Evolutionary conservation across 164 flowering plant genomes (phyloP).

Genomic region (Macadamia integrifolia): DNA sequence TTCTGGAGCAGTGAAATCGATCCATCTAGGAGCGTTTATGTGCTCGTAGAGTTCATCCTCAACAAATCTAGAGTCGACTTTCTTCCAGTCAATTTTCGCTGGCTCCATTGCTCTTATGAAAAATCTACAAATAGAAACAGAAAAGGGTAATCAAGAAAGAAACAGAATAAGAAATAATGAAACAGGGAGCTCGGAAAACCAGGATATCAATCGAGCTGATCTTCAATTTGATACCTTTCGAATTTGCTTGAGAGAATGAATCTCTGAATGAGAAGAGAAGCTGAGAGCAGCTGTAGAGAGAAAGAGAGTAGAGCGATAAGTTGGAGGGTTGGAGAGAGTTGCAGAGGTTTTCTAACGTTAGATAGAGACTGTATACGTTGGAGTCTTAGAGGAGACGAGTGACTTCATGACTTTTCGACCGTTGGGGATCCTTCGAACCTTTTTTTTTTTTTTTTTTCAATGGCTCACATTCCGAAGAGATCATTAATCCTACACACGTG

Average conservation of each 20-base stretch:
- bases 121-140: neutral
- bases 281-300: conserved; percentile 3
- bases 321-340: neutral
- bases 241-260: neutral
- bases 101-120: conserved; percentile 55
- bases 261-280: neutral
- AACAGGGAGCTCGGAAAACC: neutral
- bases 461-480: too few relatives aligned
- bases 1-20: conserved; percentile 61
- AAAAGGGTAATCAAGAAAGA: neutral
- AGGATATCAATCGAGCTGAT: neutral
- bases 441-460: neutral
- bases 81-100: conserved; percentile 84
- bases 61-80: conserved; percentile 53
- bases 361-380: conserved; percentile 2
- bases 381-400: neutral
- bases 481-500: too few relatives aligned
- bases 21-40: conserved; percentile 84
- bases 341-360: conserved; percentile 14
- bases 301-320: conserved; percentile 1
- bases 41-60: conserved; percentile 63
- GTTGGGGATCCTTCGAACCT: conserved; percentile 11
- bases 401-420: conserved; percentile 11
- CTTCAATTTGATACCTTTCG: neutral
- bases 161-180: conserved; percentile 4